A percentile compares a stretch with the other conserved stretches of the same genome.
phyloP scores from a whole-genome alignment of 176 grass and related monocot genomes.

The Musa beccarii region DNA sequence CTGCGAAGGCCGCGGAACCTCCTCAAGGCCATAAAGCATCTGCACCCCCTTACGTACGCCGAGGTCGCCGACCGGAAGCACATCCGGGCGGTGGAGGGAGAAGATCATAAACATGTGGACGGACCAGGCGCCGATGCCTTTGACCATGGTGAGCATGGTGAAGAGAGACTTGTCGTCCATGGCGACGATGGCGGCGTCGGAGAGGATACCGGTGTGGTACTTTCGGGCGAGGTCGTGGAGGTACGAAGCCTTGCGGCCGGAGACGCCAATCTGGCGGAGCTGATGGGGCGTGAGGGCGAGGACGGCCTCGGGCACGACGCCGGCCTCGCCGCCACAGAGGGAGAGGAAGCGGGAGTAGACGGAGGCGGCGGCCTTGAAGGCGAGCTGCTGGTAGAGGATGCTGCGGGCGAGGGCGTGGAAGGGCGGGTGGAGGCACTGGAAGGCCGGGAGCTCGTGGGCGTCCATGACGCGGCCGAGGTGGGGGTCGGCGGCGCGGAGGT shows the following conservation, averaged over 20 bases:
- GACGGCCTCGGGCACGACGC: slow-evolving; percentile 29
- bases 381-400: slow-evolving; percentile 56
- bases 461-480: slow-evolving; percentile 34
- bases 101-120: slow-evolving; percentile 85
- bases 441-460: slow-evolving; percentile 29
- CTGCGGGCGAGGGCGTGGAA: slow-evolving; percentile 56
- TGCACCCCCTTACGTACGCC: slow-evolving; percentile 68
- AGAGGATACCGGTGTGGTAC: slow-evolving; percentile 40
- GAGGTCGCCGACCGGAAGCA: slow-evolving; percentile 53
- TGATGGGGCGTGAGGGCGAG: slow-evolving; percentile 43
- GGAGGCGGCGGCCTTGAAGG: slow-evolving; percentile 33
- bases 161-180: slow-evolving; percentile 24
- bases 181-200: slow-evolving; percentile 28
- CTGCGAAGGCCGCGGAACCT: slow-evolving; percentile 42
- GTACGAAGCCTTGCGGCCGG: slow-evolving; percentile 25
- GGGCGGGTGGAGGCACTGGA: slow-evolving; percentile 31
- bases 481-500: slow-evolving; percentile 35
- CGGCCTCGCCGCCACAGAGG: slow-evolving; percentile 7
- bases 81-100: slow-evolving; percentile 57
- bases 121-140: slow-evolving; percentile 51
- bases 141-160: slow-evolving; percentile 31
- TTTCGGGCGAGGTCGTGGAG: slow-evolving; percentile 34
- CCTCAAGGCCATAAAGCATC: slow-evolving; percentile 38
- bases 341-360: slow-evolving; percentile 54
- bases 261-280: slow-evolving; percentile 50